These are phyloP conservation scores for Penicillium sumatraense DNA, from an alignment of 2,329 filamentous ascomycete species.

Conservation along the genomic window DNA sequence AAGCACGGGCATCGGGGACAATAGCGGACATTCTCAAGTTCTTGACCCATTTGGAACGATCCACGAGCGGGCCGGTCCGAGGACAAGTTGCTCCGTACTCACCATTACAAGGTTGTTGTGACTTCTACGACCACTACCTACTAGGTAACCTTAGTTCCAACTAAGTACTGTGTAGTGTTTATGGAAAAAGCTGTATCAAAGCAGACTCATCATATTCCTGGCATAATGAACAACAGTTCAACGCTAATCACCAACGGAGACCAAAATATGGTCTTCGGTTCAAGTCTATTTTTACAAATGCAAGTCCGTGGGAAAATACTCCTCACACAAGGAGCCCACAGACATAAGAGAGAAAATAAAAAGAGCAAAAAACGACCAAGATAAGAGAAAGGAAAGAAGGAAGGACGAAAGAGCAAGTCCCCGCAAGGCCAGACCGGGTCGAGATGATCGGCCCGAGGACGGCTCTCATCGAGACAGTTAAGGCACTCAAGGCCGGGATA, in stretches of 20 bases:
- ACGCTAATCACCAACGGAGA: slow-evolving; percentile 42
- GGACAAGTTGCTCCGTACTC: too few relatives aligned
- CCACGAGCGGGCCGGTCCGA: not conserved
- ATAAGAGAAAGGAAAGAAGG: slow-evolving; percentile 17
- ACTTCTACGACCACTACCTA: too few relatives aligned
- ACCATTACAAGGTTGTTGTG: too few relatives aligned
- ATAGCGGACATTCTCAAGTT: too few relatives aligned
- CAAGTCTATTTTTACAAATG: slow-evolving; percentile 47
- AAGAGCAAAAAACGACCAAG: slow-evolving; percentile 12
- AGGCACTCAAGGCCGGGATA: slow-evolving; percentile 25
- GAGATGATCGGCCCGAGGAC: not conserved
- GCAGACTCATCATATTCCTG: slow-evolving; percentile 38
- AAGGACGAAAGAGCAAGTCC: slow-evolving; percentile 17
- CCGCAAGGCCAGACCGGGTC: not conserved
- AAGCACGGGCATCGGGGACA: too few relatives aligned
- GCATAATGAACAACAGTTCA: slow-evolving; percentile 37
- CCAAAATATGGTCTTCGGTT: slow-evolving; percentile 29
- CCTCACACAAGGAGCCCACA: slow-evolving; percentile 17
- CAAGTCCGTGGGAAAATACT: slow-evolving; percentile 19
- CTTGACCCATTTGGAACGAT: too few relatives aligned
- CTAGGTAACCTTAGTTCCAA: too few relatives aligned
- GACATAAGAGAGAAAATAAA: not conserved
- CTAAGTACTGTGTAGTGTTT: too few relatives aligned
- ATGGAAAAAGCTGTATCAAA: too few relatives aligned
- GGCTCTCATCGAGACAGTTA: slow-evolving; percentile 5